Evolutionary conservation across 1,139 yeast genomes (phyloP).

Genomic region (Yamadazyma siamensis): DNA sequence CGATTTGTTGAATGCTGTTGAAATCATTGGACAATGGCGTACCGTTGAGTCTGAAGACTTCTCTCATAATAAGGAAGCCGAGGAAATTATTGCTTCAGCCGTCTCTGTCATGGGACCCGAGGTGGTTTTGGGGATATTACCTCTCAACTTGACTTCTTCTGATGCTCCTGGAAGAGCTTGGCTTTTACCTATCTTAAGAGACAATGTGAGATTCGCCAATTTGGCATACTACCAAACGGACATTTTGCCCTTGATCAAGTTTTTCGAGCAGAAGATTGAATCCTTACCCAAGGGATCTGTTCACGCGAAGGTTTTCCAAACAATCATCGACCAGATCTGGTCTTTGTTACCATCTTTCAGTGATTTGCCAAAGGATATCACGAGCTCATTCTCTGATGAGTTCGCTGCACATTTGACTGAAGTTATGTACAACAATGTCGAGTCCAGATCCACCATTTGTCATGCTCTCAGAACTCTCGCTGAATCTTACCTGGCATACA

Average conservation of each 20-base stretch:
- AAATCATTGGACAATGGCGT: slow-evolving; percentile 82
- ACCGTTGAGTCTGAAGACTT: slow-evolving; percentile 67
- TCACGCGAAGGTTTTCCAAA: slow-evolving; percentile 71
- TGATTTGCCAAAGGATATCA: slow-evolving; percentile 78
- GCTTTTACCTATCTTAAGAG: slow-evolving; percentile 90
- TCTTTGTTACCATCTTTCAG: slow-evolving; percentile 85
- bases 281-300: slow-evolving; percentile 52
- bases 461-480: slow-evolving; percentile 76
- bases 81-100: slow-evolving; percentile 74
- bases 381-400: slow-evolving; percentile 58
- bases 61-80: slow-evolving; percentile 76
- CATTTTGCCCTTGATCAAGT: slow-evolving; percentile 65
- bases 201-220: slow-evolving; percentile 70
- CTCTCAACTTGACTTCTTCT: slow-evolving; percentile 59
- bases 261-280: slow-evolving; percentile 51
- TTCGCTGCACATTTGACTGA: slow-evolving; percentile 80
- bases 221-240: slow-evolving; percentile 59
- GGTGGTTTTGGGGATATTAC: slow-evolving; percentile 66
- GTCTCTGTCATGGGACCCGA: slow-evolving; percentile 85
- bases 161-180: slow-evolving; percentile 81
- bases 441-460: slow-evolving; percentile 74
- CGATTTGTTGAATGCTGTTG: slow-evolving; percentile 61
- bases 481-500: slow-evolving; percentile 67
- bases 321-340: slow-evolving; percentile 91
- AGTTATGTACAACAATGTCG: slow-evolving; percentile 69